These are phyloP conservation scores for Eragrostis nindensis DNA, from an alignment of 176 grass and related monocot species.

Conservation along the genomic window DNA sequence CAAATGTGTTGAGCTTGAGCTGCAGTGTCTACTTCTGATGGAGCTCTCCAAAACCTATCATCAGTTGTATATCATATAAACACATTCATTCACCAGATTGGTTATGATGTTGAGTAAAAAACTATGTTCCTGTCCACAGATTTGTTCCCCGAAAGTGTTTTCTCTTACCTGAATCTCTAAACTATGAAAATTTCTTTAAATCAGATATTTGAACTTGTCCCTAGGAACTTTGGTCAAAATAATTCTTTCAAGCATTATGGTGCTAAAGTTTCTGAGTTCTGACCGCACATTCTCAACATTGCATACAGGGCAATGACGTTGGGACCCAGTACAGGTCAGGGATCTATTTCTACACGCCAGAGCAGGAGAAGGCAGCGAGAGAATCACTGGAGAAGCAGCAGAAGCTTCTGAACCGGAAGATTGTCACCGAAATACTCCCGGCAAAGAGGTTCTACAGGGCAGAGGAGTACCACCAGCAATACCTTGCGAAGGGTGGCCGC, in stretches of 20 bases:
- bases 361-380: constrained; percentile 69
- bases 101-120: no score
- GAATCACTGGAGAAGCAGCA: constrained; percentile 81
- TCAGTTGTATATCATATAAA: neutral
- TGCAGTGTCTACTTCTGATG: neutral
- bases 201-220: neutral
- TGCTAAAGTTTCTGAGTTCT: neutral
- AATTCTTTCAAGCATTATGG: neutral
- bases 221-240: neutral
- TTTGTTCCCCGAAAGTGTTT: no score
- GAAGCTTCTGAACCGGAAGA: constrained; percentile 69
- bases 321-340: constrained; percentile 95
- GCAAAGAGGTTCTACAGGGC: constrained; percentile 97
- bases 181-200: no score
- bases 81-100: neutral
- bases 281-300: constrained; percentile 5
- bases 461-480: constrained; percentile 98
- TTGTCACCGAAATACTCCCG: constrained; percentile 83
- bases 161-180: no score
- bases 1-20: neutral
- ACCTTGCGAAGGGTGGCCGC: constrained; percentile 90
- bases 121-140: no score
- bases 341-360: constrained; percentile 85
- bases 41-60: neutral
- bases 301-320: constrained; percentile 82